phyloP scores from a whole-genome alignment of 2,329 filamentous ascomycete species.

The Alternaria solani region DNA sequence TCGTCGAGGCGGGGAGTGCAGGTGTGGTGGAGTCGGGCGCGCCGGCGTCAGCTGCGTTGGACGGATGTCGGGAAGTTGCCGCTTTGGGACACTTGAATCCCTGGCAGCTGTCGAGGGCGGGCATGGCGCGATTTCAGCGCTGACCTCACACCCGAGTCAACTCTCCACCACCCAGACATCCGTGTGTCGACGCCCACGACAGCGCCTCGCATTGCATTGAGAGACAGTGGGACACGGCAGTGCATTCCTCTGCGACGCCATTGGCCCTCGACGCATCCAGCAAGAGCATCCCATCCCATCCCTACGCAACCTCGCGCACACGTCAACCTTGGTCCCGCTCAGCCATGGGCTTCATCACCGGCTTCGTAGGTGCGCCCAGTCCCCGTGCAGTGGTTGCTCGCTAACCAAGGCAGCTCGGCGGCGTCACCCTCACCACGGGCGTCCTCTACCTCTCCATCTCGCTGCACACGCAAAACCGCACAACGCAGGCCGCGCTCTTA shows the following conservation, averaged over 20 bases:
- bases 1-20: not conserved
- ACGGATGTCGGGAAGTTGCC: conserved; percentile 10
- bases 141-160: conserved; percentile 18
- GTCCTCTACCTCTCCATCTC: conserved; percentile 51
- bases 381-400: not conserved
- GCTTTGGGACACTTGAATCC: conserved; percentile 9
- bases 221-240: not conserved
- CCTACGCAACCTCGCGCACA: not conserved
- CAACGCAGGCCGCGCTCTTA: conserved; percentile 56
- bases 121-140: conserved; percentile 11
- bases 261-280: conserved; percentile 11
- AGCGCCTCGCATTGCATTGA: not conserved
- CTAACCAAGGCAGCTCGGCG: conserved; percentile 53
- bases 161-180: not conserved
- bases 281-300: not conserved
- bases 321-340: conserved; percentile 9
- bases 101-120: not conserved
- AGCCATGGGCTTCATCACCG: conserved; percentile 61
- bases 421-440: conserved; percentile 60
- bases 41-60: conserved; percentile 1
- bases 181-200: not conserved
- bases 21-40: not conserved
- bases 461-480: conserved; percentile 58
- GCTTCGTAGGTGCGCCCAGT: conserved; percentile 53
- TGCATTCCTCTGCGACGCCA: conserved; percentile 6